These are phyloP conservation scores for Crithidia bombi DNA, from an alignment of 208 protist genomes.

Conservation along the genomic window DNA sequence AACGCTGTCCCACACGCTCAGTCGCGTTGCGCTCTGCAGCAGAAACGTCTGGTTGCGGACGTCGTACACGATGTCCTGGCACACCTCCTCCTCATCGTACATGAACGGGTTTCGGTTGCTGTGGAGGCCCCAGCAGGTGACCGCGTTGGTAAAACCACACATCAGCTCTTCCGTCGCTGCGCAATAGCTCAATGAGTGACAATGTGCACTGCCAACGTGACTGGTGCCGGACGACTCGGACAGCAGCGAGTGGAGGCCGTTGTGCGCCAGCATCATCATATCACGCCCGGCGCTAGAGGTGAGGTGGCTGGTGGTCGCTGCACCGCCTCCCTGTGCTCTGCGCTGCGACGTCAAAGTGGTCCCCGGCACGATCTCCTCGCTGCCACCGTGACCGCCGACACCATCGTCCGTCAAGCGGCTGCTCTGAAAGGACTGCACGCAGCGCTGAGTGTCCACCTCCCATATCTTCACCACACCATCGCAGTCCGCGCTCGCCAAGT, in stretches of 20 bases:
- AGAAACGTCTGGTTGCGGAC: slow-evolving; percentile 50
- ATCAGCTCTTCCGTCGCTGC: slow-evolving; percentile 63
- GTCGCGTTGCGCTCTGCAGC: slow-evolving; percentile 62
- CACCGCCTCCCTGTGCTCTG: not conserved
- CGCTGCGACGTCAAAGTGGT: slow-evolving; percentile 11
- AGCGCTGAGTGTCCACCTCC: slow-evolving; percentile 76
- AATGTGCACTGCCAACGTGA: slow-evolving; percentile 16
- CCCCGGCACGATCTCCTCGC: slow-evolving; percentile 2
- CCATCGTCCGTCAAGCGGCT: slow-evolving; percentile 3
- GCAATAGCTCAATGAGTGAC: slow-evolving; percentile 53
- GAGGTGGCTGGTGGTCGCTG: not conserved
- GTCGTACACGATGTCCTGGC: slow-evolving; percentile 45
- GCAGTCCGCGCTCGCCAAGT: slow-evolving; percentile 75
- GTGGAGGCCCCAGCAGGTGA: slow-evolving; percentile 49
- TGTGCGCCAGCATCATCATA: slow-evolving; percentile 29
- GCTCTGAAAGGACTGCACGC: slow-evolving; percentile 69
- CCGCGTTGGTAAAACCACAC: slow-evolving; percentile 52
- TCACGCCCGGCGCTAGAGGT: slow-evolving; percentile 11
- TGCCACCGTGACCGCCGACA: not conserved
- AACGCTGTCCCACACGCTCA: slow-evolving; percentile 64
- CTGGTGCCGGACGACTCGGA: slow-evolving; percentile 9
- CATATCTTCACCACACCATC: slow-evolving; percentile 80
- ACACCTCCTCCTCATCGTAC: slow-evolving; percentile 59
- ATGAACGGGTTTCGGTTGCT: slow-evolving; percentile 30
- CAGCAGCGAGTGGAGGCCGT: slow-evolving; percentile 32